A percentile compares a stretch with the other conserved stretches of the same genome.
Evolutionary conservation across 129 eudicot genomes (phyloP).

Genomic region (Centella asiatica): DNA sequence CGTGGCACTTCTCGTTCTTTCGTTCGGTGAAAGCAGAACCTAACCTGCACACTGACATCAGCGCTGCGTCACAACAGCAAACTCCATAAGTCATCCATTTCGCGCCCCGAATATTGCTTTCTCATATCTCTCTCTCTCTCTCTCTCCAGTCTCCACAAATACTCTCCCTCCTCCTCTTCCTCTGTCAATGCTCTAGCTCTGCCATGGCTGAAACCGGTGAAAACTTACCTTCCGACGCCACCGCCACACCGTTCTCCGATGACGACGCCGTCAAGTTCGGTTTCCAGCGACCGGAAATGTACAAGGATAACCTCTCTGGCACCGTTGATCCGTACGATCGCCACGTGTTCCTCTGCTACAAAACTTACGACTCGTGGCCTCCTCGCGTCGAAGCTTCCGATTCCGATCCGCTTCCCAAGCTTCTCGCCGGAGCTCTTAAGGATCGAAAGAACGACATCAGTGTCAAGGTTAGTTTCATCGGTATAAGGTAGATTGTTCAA

Average conservation of each 20-base stretch:
- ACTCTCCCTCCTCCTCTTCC: slow-evolving; percentile 17
- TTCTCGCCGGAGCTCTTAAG: slow-evolving; percentile 52
- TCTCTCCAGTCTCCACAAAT: slow-evolving; percentile 21
- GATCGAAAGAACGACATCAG: slow-evolving; percentile 67
- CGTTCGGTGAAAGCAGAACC: too few species aligned
- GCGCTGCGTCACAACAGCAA: too few species aligned
- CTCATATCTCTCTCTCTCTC: too few species aligned
- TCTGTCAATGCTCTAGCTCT: slow-evolving; percentile 13
- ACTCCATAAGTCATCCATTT: too few species aligned
- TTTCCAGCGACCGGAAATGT: slow-evolving; percentile 68
- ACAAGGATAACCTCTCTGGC: slow-evolving; percentile 43
- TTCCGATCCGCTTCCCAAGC: slow-evolving; percentile 72
- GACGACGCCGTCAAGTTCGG: slow-evolving; percentile 51
- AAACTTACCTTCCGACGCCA: slow-evolving; percentile 16
- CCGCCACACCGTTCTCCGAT: slow-evolving; percentile 13
- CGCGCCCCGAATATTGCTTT: too few species aligned
- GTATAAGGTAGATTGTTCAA: too few species aligned
- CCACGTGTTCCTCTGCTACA: slow-evolving; percentile 76
- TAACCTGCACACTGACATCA: too few species aligned
- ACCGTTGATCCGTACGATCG: slow-evolving; percentile 76
- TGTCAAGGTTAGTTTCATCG: slow-evolving; percentile 67
- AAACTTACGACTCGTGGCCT: slow-evolving; percentile 69
- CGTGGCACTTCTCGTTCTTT: too few species aligned
- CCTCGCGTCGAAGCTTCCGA: slow-evolving; percentile 70
- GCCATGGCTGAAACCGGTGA: slow-evolving; percentile 35